These are phyloP conservation scores for Xylariaceae sp. DNA, from an alignment of 2,329 filamentous ascomycete genomes.

Conservation along the genomic window DNA sequence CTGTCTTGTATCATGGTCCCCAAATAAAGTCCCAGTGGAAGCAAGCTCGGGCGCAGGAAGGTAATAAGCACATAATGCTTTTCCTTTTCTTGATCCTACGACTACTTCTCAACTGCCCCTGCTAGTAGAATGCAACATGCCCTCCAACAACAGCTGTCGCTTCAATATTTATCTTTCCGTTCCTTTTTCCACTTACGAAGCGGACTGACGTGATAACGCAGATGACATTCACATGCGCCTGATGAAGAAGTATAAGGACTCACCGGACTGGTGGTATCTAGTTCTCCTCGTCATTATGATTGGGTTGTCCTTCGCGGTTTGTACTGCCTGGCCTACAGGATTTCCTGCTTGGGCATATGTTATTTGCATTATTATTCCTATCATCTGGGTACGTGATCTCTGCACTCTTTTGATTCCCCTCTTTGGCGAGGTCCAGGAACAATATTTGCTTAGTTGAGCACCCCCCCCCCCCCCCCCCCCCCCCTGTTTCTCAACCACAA, in stretches of 20 bases:
- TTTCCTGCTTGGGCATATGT: conserved; percentile 66
- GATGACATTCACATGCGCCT: conserved; percentile 62
- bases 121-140: neutral
- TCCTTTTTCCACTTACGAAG: neutral
- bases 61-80: neutral
- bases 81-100: neutral
- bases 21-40: conserved; percentile 63
- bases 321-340: conserved; percentile 61
- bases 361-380: conserved; percentile 62
- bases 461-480: too few relatives aligned
- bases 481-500: too few relatives aligned
- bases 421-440: neutral
- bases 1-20: conserved; percentile 60
- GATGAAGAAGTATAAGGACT: conserved; percentile 67
- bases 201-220: conserved; percentile 8
- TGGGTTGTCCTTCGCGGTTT: conserved; percentile 60
- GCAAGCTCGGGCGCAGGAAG: conserved; percentile 62
- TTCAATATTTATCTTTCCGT: neutral
- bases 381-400: conserved; percentile 52
- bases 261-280: conserved; percentile 65
- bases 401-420: neutral
- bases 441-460: neutral
- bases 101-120: too few relatives aligned
- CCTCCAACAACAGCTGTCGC: neutral
- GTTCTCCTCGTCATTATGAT: conserved; percentile 61